Evolutionary conservation across 768 basidiomycete genomes (phyloP), one percentile per base, ranked within the genome.

Genomic region (Trametes maxima): DNA sequence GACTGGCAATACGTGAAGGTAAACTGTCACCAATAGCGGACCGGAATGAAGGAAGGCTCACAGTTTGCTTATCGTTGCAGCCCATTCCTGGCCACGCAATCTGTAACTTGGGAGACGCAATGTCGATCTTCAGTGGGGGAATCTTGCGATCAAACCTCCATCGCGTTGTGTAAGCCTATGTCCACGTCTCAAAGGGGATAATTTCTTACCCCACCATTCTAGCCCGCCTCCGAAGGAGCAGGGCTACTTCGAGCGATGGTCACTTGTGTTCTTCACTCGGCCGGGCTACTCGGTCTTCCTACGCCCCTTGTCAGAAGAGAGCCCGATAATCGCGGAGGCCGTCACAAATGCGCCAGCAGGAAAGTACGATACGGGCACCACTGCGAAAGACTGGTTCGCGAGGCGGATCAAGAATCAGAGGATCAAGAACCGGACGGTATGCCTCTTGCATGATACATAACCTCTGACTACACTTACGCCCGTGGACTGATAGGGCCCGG

Each of bases 1-100:
- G 70, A 79, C 21, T 90, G 89, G 89, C 82, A 83, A 68, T 90
- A 89, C 63, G 76, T 90, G 65, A 83, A 81, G 79, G 87, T 82
- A 48, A 10, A 63, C 48, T 16, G 8, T 22, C 8, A 19, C 13
- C 11, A 12, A 10, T 17, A 10, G 28, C 2, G n/a, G 16, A 12
- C 19, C 28, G 28, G 28, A 33, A 8, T 8, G 8, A 14, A 19
- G 2, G 17, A 22, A 21, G 33, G 11, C 42, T 49, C 5, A n/a
- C 46, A 17, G 54, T 2, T 25, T 48, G 39, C 48, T 42, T 0
- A 17, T 17, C 14, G 2, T 16, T 8, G 28, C 22, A 73, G 67
- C 74, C 74, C 14, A 63, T 74, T 13, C 70, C 74, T 4, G 74
- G 72, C 10, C 70, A 72, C 21, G 73, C 71, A 2, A 67, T 74